Percentiles rank a stretch among this genome's conserved stretches.
These are phyloP conservation scores for Schizosaccharomyces osmophilus DNA, from an alignment of 805 yeast genomes.

Conservation along the genomic window DNA sequence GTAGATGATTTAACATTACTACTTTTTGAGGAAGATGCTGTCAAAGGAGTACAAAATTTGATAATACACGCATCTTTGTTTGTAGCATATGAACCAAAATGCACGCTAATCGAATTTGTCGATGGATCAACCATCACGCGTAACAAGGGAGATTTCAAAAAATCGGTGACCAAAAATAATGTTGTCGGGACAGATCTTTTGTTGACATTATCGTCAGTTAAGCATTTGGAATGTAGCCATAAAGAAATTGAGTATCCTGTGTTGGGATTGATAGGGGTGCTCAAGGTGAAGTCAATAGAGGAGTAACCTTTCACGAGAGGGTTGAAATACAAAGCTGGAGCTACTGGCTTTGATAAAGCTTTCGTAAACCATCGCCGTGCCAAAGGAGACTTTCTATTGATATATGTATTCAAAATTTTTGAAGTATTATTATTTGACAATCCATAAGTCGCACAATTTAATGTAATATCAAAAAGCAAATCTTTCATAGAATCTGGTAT, in stretches of 20 bases:
- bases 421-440: not conserved
- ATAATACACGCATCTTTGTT: not conserved
- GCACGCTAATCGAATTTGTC: not conserved
- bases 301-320: not conserved
- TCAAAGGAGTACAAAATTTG: not conserved
- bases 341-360: not conserved
- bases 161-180: not conserved
- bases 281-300: not conserved
- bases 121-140: not conserved
- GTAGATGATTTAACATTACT: not conserved
- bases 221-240: not conserved
- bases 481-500: not conserved
- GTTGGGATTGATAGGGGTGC: not conserved
- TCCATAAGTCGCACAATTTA: not conserved
- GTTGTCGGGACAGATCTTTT: not conserved
- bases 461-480: not conserved
- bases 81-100: not conserved
- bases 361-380: not conserved
- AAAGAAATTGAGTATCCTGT: constrained; percentile 1
- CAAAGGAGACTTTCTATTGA: not conserved
- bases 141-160: not conserved
- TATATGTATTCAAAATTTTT: not conserved
- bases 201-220: not conserved
- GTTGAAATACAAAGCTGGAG: not conserved
- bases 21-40: not conserved